Evolutionary conservation across 208 protist species (phyloP), one percentile per base, ranked within the genome.

Genomic region (Paratrypanosoma confusum): DNA sequence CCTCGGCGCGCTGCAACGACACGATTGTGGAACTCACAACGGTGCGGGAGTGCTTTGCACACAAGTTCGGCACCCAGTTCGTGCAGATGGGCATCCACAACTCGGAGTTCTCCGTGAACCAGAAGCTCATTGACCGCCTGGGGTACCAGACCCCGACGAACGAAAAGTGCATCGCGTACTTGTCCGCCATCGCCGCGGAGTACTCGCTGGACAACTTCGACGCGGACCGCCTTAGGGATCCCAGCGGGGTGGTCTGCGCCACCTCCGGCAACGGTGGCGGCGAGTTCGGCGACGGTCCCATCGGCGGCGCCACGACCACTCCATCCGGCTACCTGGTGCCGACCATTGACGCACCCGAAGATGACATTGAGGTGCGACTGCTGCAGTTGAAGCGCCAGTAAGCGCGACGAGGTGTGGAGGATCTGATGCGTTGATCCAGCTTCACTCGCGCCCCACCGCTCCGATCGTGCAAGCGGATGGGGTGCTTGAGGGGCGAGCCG

Each of bases 1-100:
- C 81, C 5, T 69, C 65, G 38, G 63, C 73, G 22, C 70, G 80
- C 2, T 39, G 90, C 3, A 70, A 68, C 2, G 76, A 85, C 47
- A 55, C 42, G 5, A 60, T 87, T 22, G 76, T 77, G 6, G 82
- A 95, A 73, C 50, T 95, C 35, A 24, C 50, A 13, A 57, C 46
- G 23, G 43, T 95, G 14, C 72, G 73, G 29, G 89, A 90, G 35
- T 60, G 39, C 11, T 75, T 92, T 28, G 79, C 87, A 53, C 40
- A n/a, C 5, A 95, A 92, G 59, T 92, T 81, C 41, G 83, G 87
- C 22, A 79, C 72, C 47, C 65, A 59, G 32, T 91, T 90, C 65
- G 71, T 87, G 13, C 50, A 83, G 41, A 87, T 91, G 66, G 67
- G 72, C 18, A 36, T 74, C 28, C 56, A 51, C 40, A 91, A 95